Evolutionary conservation across 257 asterid species (phyloP).

Genomic region (Lavandula angustifolia): DNA sequence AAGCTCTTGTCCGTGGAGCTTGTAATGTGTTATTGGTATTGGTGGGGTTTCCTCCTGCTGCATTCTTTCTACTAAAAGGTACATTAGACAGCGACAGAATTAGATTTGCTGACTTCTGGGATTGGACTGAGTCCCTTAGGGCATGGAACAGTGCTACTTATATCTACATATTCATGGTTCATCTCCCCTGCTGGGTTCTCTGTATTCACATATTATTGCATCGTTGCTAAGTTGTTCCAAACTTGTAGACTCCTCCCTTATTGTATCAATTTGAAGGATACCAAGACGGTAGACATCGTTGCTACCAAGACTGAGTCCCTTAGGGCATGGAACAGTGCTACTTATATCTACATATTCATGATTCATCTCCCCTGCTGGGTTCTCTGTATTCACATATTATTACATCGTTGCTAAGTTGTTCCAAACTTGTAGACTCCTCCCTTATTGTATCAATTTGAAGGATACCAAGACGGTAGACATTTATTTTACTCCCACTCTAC

Average conservation of each 20-base stretch:
- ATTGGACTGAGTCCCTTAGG: conserved; percentile 85
- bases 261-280: conserved; percentile 37
- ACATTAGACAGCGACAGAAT: conserved; percentile 51
- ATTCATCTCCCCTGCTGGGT: conserved; percentile 98
- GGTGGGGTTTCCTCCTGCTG: conserved; percentile 63
- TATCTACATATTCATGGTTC: conserved; percentile 72
- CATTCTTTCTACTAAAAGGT: conserved; percentile 54
- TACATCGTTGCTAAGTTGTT: conserved; percentile 47
- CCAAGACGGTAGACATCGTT: conserved; percentile 19
- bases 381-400: conserved; percentile 58
- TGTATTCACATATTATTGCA: conserved; percentile 59
- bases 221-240: conserved; percentile 39
- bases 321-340: conserved; percentile 94
- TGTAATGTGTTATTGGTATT: conserved; percentile 47
- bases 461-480: conserved; percentile 6
- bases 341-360: conserved; percentile 72
- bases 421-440: conserved; percentile 5
- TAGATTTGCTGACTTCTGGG: conserved; percentile 74
- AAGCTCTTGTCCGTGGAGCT: conserved; percentile 42
- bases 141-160: conserved; percentile 93
- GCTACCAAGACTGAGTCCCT: conserved; percentile 64
- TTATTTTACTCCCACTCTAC: conserved; percentile 16
- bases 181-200: conserved; percentile 93
- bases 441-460: conserved; percentile 30
- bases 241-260: conserved; percentile 10